Evolutionary conservation across 2,329 filamentous ascomycete species (phyloP), one percentile per base, ranked within the genome.

Genomic region (Fusarium sacchari): DNA sequence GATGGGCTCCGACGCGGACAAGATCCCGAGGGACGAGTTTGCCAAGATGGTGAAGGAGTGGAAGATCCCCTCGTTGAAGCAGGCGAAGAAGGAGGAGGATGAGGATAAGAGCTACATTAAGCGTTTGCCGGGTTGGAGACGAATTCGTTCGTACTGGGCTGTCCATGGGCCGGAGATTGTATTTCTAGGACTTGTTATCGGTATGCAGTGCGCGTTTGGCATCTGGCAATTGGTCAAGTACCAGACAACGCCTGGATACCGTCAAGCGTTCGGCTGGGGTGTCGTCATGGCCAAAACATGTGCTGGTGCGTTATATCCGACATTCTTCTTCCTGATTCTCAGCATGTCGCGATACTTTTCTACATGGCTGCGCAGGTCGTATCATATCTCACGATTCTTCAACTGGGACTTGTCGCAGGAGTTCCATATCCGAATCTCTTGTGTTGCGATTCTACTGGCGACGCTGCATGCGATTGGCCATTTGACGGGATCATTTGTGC

Each of bases 341-440:
- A 88, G 86, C 74, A 90, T 90, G 88, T 88, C 86, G 20, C 81
- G 88, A 34, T 88, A 87, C 79, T 83, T 88, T 26, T 85, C 88
- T 5, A 90, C 88, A 0, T 85, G 84, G 60, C 77, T 88, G 43
- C 83, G 88, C 22, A 80, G 84, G n/a, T 87, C 83, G 17, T 87
- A 87, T 69, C 81, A 83, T 60, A 80, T 89, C 65, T 88, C 86
- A 6, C 83, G 86, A 0, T 87, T 90, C 77, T 82, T 89, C 78
- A 89, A 90, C 70, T 89, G 87, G 86, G 88, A 90, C 66, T 76
- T 88, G 3, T 86, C 84, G 2, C 88, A 89, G 67, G 82, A 82
- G 1, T 90, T 90, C 49, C 88, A 90, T 61, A 85, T 89, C 62
- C 85, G 84, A 58, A 88, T 90, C 71, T 87, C 86, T 1, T 84